phyloP scores from a whole-genome alignment of 129 eudicot genomes.

The Chrysanthemum lavandulifolium region DNA sequence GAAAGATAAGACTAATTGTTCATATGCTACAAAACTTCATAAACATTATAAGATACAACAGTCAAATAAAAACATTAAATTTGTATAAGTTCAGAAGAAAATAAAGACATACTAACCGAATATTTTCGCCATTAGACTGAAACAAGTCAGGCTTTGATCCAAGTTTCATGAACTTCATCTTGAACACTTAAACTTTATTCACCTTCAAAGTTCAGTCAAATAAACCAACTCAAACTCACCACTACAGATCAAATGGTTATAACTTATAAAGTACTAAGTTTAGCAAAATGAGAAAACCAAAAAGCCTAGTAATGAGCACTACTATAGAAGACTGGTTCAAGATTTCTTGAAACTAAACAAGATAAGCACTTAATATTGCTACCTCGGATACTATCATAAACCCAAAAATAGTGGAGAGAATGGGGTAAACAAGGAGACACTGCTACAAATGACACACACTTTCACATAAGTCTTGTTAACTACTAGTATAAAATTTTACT shows the following conservation, averaged over 20 bases:
- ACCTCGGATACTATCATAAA: slow-evolving; percentile 60
- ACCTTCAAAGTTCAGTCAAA: slow-evolving; percentile 29
- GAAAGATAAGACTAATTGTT: slow-evolving; percentile 3
- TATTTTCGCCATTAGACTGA: slow-evolving; percentile 66
- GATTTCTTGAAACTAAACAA: slow-evolving; percentile 29
- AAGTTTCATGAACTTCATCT: slow-evolving; percentile 93
- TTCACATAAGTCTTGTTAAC: slow-evolving; percentile 28
- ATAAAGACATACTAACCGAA: slow-evolving; percentile 47
- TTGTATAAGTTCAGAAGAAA: slow-evolving; percentile 17
- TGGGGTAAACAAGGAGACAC: slow-evolving; percentile 50
- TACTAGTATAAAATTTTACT: not conserved
- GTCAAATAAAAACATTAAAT: not conserved
- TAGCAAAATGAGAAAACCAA: slow-evolving; percentile 1
- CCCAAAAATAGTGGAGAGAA: slow-evolving; percentile 47
- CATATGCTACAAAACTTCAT: slow-evolving; percentile 3
- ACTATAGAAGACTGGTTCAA: slow-evolving; percentile 11
- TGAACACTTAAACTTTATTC: slow-evolving; percentile 23
- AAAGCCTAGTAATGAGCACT: slow-evolving; percentile 12
- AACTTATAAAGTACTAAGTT: not conserved
- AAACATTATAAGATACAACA: not conserved
- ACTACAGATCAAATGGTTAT: not conserved
- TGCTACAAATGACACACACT: slow-evolving; percentile 43
- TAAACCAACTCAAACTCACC: too few relatives aligned
- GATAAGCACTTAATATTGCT: slow-evolving; percentile 25
- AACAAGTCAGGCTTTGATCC: slow-evolving; percentile 88